These are phyloP conservation scores for Porcisia deanei DNA, from an alignment of 208 protist genomes.

Conservation along the genomic window DNA sequence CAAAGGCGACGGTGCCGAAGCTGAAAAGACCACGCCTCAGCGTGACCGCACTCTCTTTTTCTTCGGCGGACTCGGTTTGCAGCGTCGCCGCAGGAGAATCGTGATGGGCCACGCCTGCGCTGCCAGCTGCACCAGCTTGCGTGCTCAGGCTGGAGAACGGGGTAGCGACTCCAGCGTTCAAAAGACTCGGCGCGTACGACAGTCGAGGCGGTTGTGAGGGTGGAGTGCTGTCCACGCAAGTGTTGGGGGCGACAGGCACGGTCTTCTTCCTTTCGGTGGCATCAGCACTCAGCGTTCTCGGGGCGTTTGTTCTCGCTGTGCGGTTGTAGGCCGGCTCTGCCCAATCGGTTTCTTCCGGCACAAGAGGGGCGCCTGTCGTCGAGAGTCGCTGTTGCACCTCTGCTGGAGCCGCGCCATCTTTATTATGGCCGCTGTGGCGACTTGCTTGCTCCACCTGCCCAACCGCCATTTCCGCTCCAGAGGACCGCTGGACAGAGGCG, in stretches of 20 bases:
- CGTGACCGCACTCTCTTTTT: neutral
- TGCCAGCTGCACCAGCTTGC: neutral
- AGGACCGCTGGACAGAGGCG: neutral
- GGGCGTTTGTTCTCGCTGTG: neutral
- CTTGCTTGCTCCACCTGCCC: neutral
- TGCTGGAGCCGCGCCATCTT: neutral
- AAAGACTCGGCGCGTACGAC: neutral
- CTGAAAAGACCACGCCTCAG: slow-evolving; percentile 10
- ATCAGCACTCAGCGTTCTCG: neutral
- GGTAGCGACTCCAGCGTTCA: neutral
- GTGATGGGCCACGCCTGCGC: neutral
- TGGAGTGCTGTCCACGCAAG: neutral
- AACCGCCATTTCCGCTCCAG: neutral
- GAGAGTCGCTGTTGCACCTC: neutral
- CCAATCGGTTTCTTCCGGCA: neutral
- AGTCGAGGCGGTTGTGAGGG: neutral
- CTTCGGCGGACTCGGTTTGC: neutral
- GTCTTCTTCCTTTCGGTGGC: neutral
- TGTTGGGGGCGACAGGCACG: neutral
- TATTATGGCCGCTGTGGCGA: neutral
- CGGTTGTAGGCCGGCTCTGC: neutral
- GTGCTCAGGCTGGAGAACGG: neutral
- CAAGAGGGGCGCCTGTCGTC: neutral
- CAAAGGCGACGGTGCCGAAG: slow-evolving; percentile 10
- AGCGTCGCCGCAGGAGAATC: neutral